Evolutionary conservation across 352 stramenopile genomes (phyloP), one percentile per base, ranked within the genome.

Genomic region (Phytophthora cryptogea): DNA sequence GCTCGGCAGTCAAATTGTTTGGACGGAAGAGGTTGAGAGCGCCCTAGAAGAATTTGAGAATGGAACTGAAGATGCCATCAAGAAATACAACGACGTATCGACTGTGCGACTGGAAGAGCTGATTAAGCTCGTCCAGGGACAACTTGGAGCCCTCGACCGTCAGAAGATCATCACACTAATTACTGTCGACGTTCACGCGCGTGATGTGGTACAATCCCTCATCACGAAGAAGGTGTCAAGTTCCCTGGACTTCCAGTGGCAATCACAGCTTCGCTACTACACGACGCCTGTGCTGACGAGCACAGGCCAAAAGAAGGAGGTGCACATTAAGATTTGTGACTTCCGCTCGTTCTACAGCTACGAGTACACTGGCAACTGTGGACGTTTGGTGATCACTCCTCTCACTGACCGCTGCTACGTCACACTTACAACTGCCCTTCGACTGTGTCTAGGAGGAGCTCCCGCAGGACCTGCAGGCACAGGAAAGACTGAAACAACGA

Each of bases 91-190:
- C n/a, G 86, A 97, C 30, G 68, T 96, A 16, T 98, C 88, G 7
- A 98, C 94, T 2, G 83, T 86, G 17, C 88, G 94, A 0, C 67
- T 99, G 6, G 92, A 94, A 51, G 85, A 92, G 54, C 79, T 99
- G 5, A 98, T 99, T 46, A 89, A 96, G 55, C 76, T 98, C 5
- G 95, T 98, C 7, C 81, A 98, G 33, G 94, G 95, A 27, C 72
- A 85, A 2, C 54, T 94, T 8, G 66, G 62, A 3, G 54, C 49
- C 0, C 54, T 94, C 2, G 78, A 91, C 42, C 88, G 96, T 1
- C 89, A 90, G 31, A 98, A 98, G 66, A 96, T 98, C 36, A 98
- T 98, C 64, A 97, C 93, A n/a, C 74, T 99, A 17, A 98, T 99
- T 62, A 98, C 94, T n/a, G 93, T 98, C 41, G 95, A 99, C 53